Percentiles rank a stretch among this genome's conserved stretches.
Conservation (phyloP, 2,329 filamentous ascomycete species). For the Fusarium subtropicale region DNA sequence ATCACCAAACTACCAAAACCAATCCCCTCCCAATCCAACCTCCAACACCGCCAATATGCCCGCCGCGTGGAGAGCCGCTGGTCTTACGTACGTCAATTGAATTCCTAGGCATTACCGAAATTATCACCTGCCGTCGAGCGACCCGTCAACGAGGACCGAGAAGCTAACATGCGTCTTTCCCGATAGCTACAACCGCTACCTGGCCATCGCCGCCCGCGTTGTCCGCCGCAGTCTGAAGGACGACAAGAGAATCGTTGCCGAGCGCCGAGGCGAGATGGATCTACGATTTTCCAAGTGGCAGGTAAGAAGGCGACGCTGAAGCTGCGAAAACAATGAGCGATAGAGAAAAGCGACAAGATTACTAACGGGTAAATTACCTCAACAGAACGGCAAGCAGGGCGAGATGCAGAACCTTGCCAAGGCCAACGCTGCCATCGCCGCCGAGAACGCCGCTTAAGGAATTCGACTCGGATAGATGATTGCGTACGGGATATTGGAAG, state of each 20-base stretch:
- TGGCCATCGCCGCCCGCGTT: slow-evolving; percentile 92
- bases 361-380: slow-evolving; percentile 52
- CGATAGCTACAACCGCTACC: slow-evolving; percentile 98
- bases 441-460: slow-evolving; percentile 54
- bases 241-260: slow-evolving; percentile 85
- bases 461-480: slow-evolving; percentile 32
- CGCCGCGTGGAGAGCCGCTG: slow-evolving; percentile 98
- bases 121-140: slow-evolving; percentile 12
- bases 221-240: slow-evolving; percentile 98
- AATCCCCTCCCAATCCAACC: slow-evolving; percentile 45
- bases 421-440: slow-evolving; percentile 60
- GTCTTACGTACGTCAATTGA: slow-evolving; percentile 82
- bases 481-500: slow-evolving; percentile 42
- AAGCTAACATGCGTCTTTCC: slow-evolving; percentile 52
- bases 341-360: slow-evolving; percentile 7
- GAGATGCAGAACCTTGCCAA: slow-evolving; percentile 78
- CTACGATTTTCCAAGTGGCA: slow-evolving; percentile 94
- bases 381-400: slow-evolving; percentile 95
- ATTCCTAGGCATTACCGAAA: slow-evolving; percentile 18
- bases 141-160: slow-evolving; percentile 36
- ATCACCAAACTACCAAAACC: slow-evolving; percentile 51
- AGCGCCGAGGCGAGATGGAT: slow-evolving; percentile 91
- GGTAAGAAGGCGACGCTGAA: slow-evolving; percentile 65
- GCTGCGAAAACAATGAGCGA: slow-evolving; percentile 1
- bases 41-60: slow-evolving; percentile 78